A percentile compares a stretch with the other conserved stretches of the same genome.
Conservation (phyloP, 2,329 filamentous ascomycete species). For the Tolypocladium album region DNA sequence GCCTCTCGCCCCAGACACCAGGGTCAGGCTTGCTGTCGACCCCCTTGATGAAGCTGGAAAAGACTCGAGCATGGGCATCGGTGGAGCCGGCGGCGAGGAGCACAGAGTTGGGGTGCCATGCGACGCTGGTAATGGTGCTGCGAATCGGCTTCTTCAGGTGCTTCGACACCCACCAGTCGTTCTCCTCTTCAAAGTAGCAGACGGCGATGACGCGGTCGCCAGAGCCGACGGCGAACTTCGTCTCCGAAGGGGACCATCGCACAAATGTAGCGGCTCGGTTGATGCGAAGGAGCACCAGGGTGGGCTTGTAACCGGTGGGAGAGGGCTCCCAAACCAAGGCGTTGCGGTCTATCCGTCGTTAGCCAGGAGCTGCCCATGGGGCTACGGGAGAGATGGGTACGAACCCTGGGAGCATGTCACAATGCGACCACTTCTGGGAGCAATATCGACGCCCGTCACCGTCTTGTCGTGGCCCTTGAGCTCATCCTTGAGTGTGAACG, state of each 20-base stretch:
- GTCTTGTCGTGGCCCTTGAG: constrained; percentile 95
- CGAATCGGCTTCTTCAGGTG: constrained; percentile 98
- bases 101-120: constrained; percentile 97
- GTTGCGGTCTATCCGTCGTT: constrained; percentile 63
- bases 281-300: constrained; percentile 90
- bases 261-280: constrained; percentile 95
- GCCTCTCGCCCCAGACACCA: constrained; percentile 83
- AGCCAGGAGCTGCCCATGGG: constrained; percentile 1
- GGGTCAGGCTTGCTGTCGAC: constrained; percentile 79
- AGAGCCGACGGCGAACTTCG: constrained; percentile 94
- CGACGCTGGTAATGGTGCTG: constrained; percentile 88
- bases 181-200: constrained; percentile 98
- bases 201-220: constrained; percentile 91
- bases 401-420: constrained; percentile 93
- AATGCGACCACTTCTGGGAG: constrained; percentile 80
- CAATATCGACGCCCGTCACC: constrained; percentile 93
- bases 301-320: constrained; percentile 89
- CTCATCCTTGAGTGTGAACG: constrained; percentile 81
- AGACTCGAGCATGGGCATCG: constrained; percentile 89
- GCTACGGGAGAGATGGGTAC: constrained; percentile 7
- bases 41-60: constrained; percentile 94
- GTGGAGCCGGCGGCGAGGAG: constrained; percentile 92
- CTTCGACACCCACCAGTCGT: constrained; percentile 99
- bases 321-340: constrained; percentile 96
- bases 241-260: constrained; percentile 92